A percentile compares a stretch with the other conserved stretches of the same genome.
Evolutionary conservation across 495 filamentous ascomycete genomes (phyloP).

Genomic region (Lophiostoma macrostomum): DNA sequence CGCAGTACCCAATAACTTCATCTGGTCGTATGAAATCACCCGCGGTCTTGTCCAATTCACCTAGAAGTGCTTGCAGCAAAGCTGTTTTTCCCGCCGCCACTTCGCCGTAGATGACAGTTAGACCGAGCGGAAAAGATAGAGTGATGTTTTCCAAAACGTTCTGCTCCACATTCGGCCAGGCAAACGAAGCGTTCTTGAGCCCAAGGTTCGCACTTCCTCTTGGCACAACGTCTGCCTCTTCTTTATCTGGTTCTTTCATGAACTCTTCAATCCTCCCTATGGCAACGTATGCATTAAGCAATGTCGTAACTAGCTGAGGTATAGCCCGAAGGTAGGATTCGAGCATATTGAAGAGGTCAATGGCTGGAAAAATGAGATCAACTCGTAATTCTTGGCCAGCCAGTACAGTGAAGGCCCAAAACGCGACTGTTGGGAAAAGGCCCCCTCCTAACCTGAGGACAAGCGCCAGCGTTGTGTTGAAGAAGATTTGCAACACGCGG

Average conservation of each 20-base stretch:
- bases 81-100: conserved; percentile 81
- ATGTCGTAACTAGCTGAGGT: conserved; percentile 63
- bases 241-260: conserved; percentile 79
- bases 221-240: conserved; percentile 40
- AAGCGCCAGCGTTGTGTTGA: conserved; percentile 55
- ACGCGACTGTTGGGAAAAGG: conserved; percentile 72
- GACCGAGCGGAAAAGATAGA: conserved; percentile 58
- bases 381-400: conserved; percentile 63
- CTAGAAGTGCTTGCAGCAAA: conserved; percentile 71
- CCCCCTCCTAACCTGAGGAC: conserved; percentile 63
- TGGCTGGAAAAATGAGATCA: conserved; percentile 76
- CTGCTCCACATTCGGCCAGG: conserved; percentile 65
- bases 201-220: conserved; percentile 44
- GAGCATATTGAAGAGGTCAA: conserved; percentile 73
- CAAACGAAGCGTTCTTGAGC: conserved; percentile 64
- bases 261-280: conserved; percentile 77
- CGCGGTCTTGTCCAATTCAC: conserved; percentile 65
- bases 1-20: conserved; percentile 75
- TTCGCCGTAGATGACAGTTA: conserved; percentile 67
- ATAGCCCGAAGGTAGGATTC: conserved; percentile 67
- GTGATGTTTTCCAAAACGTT: conserved; percentile 62
- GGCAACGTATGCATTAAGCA: conserved; percentile 72
- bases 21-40: conserved; percentile 60
- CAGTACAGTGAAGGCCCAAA: conserved; percentile 72
- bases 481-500: conserved; percentile 62